Base-by-base conservation (phyloP, 2,329 filamentous ascomycete genomes). In the Monosporascus sp. region DNA sequence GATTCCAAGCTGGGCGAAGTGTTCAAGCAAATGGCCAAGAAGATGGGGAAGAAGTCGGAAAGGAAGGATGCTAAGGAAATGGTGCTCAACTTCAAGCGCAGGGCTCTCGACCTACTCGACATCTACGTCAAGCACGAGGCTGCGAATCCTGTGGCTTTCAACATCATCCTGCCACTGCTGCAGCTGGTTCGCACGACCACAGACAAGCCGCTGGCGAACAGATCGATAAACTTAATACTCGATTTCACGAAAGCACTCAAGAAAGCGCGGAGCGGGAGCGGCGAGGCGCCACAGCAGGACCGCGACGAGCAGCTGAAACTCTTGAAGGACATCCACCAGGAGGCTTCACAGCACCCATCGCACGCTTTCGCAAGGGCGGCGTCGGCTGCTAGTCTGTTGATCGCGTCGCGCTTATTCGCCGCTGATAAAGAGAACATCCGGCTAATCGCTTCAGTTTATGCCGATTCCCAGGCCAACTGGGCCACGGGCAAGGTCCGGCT, bases 61-160 rank as follows among this genome's bases (percentile, higher is more conserved):
- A 88, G 88, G 63, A 90, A 90, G 66, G 88, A 93, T 55, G 92
- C 93, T 51, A 94, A 90, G 67, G 88, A 93, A 61, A 91, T 85
- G 20, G 89, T 97, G 66, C 76, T 96, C 64, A 92, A 93, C 72
- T 96, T 99, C 80, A 99, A 99, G 76, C 89, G 90, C 70, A 88
- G 92, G 43, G 87, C 97, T 6, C 81, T 97, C 5, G 94, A 97
- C 65, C 80, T 97, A 1, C 78, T 97, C 11, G 84, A 88, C 55
- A 88, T 94, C 58, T 97, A 91, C 70, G 78, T 94, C 58, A 91
- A 89, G 69, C 87, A 88, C 61, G 87, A 94, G 70, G 82, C 87
- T 52, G 78, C 79, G 22, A 88, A 85, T 62, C 72, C 80, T 1
- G 74, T 92, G 1, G 82, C 85, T 0, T 81, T 94, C 44, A 77